Percentiles rank a stretch among this genome's conserved stretches.
Evolutionary conservation across 305 asterid species (phyloP).

Genomic region (Rubia balearica): DNA sequence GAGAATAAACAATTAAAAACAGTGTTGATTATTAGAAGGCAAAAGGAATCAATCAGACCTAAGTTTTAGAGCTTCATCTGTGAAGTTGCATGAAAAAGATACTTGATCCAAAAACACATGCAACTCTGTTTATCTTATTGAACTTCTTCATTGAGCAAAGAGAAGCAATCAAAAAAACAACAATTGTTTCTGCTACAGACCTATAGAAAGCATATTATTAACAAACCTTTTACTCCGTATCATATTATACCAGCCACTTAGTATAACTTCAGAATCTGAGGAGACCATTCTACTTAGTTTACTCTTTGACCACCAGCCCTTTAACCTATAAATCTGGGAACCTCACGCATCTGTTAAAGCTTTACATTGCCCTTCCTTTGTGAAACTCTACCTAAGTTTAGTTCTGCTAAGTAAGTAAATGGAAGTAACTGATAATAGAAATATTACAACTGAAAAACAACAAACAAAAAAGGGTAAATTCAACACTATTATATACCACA

Average conservation of each 20-base stretch:
- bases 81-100: no score
- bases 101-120: no score
- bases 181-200: not conserved
- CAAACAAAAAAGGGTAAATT: not conserved
- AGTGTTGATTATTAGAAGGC: no score
- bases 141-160: no score
- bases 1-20: no score
- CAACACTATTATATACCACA: not conserved
- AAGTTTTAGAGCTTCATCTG: no score
- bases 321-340: not conserved
- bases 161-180: not conserved
- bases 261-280: not conserved
- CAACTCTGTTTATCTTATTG: no score
- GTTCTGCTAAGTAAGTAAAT: not conserved
- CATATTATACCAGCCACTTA: not conserved
- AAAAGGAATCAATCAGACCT: no score
- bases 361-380: not conserved
- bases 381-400: not conserved
- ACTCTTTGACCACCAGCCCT: not conserved
- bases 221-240: not conserved
- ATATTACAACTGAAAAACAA: not conserved
- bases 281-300: not conserved
- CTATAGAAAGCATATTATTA: not conserved
- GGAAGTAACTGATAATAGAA: not conserved
- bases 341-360: not conserved